A percentile compares a stretch with the other conserved stretches of the same genome.
phyloP scores from a whole-genome alignment of 1,284 basidiomycete species.

The Athelia psychrophila region DNA sequence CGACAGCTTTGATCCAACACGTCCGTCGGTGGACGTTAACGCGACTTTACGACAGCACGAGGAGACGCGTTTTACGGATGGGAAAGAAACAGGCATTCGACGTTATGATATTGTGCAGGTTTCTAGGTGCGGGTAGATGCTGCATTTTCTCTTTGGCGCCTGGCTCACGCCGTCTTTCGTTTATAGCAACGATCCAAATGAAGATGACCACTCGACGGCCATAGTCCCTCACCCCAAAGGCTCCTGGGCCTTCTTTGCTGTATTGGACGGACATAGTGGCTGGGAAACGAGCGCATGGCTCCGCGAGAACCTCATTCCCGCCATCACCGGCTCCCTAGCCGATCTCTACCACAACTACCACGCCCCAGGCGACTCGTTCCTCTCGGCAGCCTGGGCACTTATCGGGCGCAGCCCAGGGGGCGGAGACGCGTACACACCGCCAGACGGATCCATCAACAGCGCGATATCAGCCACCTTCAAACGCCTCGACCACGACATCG shows the following conservation, averaged over 20 bases:
- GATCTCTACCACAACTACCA: conserved; percentile 19
- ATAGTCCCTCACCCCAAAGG: conserved; percentile 20
- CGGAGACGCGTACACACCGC: conserved; percentile 3
- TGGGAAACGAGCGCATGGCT: conserved; percentile 28
- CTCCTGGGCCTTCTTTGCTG: conserved; percentile 28
- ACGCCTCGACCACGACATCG: conserved; percentile 26
- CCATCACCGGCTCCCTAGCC: conserved; percentile 23
- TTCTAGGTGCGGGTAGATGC: neutral
- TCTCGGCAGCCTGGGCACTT: neutral
- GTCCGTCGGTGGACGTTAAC: neutral
- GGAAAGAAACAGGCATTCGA: neutral
- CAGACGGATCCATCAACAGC: conserved; percentile 15
- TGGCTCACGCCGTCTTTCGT: neutral
- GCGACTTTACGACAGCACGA: neutral
- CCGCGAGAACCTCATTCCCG: conserved; percentile 23
- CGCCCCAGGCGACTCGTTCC: neutral
- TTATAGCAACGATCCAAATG: conserved; percentile 25
- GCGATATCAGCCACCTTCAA: conserved; percentile 25
- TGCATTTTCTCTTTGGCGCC: no score
- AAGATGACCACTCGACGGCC: conserved; percentile 25
- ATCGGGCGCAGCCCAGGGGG: neutral
- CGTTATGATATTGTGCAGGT: neutral
- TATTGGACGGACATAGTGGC: conserved; percentile 29
- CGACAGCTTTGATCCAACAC: neutral
- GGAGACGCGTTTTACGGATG: neutral